Evolutionary conservation across 768 basidiomycete genomes (phyloP), one percentile per base, ranked within the genome.

Genomic region (Daedaleopsis nitida): DNA sequence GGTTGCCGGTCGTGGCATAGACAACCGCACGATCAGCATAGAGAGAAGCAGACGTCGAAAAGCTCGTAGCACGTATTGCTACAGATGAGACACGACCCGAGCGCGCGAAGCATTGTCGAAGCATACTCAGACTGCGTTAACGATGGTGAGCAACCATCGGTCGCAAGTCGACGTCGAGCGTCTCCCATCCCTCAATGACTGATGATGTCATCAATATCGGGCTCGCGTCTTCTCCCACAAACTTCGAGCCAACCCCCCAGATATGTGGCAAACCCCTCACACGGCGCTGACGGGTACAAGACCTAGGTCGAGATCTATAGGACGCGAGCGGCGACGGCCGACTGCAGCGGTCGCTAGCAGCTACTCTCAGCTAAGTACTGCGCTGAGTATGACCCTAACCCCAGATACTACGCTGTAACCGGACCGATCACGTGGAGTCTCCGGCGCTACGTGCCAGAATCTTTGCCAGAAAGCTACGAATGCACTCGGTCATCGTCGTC

Each of bases 1-100:
- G 89, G 48, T 83, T 78, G 37, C 92, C 92, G 65, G 80, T 81
- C 35, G 77, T 66, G 1, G 79, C 72, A 74, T 89, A 93, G 47
- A 88, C 81, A 45, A 92, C 73, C 11, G 89, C 90, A 60, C 90
- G 85, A 70, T 84, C 81, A 47, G 76, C 69, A 11, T 21, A 35
- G 21, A 47, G 45, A 14, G 42, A n/a, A 17, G 57, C 13, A 3
- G 62, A 56, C 3, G 62, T 53, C 1, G 63, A 61, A 58, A 65
- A 62, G 6, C 35, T 19, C 6, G 13, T 42, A 12, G 45, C 43
- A 10, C 23, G 50, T 2, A 35, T n/a, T 5, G 17, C 12, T 19
- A 21, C 21, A 4, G 6, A 5, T 5, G 24, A 11, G 14, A 24
- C 12, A 14, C 44, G 50, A 19, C 45, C 19, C 5, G 17, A 44